A percentile compares a stretch with the other conserved stretches of the same genome.
Conservation (phyloP, 257 asterid species). For the Paraleonurus japonicus region DNA sequence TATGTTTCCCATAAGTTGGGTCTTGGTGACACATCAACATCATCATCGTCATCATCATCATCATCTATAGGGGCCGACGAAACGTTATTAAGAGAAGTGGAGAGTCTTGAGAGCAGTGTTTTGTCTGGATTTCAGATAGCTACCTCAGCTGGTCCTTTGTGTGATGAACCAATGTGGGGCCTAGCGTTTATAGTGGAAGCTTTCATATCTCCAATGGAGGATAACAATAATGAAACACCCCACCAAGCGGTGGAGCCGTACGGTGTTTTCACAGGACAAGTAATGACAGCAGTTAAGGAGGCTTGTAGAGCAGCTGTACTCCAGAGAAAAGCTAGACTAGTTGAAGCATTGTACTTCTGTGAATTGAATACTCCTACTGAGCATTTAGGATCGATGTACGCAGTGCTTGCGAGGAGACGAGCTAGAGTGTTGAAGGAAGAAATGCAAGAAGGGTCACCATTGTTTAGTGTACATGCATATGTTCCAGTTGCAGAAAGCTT, state of each 20-base stretch:
- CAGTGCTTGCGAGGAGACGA: conserved; percentile 78
- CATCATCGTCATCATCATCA: conserved; percentile 28
- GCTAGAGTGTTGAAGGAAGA: conserved; percentile 87
- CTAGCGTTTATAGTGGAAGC: conserved; percentile 72
- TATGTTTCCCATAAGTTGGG: conserved; percentile 64
- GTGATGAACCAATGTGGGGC: conserved; percentile 99
- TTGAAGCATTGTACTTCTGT: conserved; percentile 79
- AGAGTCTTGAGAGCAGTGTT: conserved; percentile 78
- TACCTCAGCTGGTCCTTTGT: conserved; percentile 86
- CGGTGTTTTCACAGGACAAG: conserved; percentile 83
- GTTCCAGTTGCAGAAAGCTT: conserved; percentile 93
- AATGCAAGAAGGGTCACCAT: conserved; percentile 92
- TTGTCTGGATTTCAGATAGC: conserved; percentile 94
- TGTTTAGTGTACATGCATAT: conserved; percentile 83
- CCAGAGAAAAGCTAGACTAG: conserved; percentile 73
- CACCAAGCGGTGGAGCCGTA: conserved; percentile 62
- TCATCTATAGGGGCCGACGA: conserved; percentile 38
- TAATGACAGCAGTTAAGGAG: conserved; percentile 82
- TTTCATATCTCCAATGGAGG: conserved; percentile 44
- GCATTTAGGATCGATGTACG: conserved; percentile 81
- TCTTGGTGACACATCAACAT: conserved; percentile 22
- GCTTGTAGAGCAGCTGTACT: conserved; percentile 88
- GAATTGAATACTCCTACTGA: conserved; percentile 87
- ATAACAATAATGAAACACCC: conserved; percentile 36
- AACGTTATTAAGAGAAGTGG: conserved; percentile 52